A percentile compares a stretch with the other conserved stretches of the same genome.
These are phyloP conservation scores for Cytospora mali DNA, from an alignment of 2,329 filamentous ascomycete species.

Conservation along the genomic window DNA sequence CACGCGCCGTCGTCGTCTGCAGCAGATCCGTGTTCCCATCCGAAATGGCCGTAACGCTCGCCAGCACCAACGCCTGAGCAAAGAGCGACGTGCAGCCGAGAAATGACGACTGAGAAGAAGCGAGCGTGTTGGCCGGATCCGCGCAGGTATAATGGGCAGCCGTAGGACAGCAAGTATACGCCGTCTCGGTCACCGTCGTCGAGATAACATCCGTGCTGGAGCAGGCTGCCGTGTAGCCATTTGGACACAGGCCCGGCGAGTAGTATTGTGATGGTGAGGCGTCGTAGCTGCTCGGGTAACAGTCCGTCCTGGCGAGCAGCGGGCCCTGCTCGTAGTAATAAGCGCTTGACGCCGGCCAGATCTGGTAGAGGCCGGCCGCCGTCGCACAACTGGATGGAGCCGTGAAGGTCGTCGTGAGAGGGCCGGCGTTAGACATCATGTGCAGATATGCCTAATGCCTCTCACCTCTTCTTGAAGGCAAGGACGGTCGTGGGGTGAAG, in stretches of 20 bases:
- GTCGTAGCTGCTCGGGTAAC: constrained; percentile 34
- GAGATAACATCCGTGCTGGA: constrained; percentile 29
- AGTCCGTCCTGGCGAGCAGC: constrained; percentile 31
- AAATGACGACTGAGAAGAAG: constrained; percentile 2
- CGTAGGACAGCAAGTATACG: constrained; percentile 35
- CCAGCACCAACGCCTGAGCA: constrained; percentile 22
- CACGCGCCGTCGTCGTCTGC: constrained; percentile 3
- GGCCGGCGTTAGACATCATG: constrained; percentile 30
- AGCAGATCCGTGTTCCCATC: constrained; percentile 26
- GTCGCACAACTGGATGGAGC: constrained; percentile 34
- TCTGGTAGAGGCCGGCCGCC: constrained; percentile 33
- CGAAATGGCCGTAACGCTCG: constrained; percentile 31
- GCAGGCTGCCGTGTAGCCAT: constrained; percentile 35
- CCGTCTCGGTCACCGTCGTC: constrained; percentile 33
- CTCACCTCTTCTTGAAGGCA: constrained; percentile 23
- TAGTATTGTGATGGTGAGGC: constrained; percentile 33
- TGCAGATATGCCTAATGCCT: constrained; percentile 2
- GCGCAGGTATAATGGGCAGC: constrained; percentile 32
- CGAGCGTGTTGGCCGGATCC: neutral
- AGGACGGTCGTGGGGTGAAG: neutral
- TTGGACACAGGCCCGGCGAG: constrained; percentile 34
- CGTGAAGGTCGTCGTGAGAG: constrained; percentile 36
- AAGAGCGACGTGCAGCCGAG: constrained; percentile 35
- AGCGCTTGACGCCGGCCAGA: constrained; percentile 26
- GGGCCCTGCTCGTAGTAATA: constrained; percentile 35